Conservation (phyloP, 176 grass and related monocot genomes). For the Hordeum vulgare region MorexV3_pseudomolecules_assembly NC_058524.1:61567892-61568391, state of each 20-base stretch:
- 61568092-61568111: conserved; percentile 64
- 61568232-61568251: conserved; percentile 55
- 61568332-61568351: conserved; percentile 35
- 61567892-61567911: conserved; percentile 46
- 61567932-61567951: conserved; percentile 65
- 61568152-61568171: conserved; percentile 50
- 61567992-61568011: conserved; percentile 43
- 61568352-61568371: conserved; percentile 11
- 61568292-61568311: conserved; percentile 41
- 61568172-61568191: conserved; percentile 71
- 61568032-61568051: conserved; percentile 72
- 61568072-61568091: conserved; percentile 33
- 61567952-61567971: conserved; percentile 78
- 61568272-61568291: conserved; percentile 33
- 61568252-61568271: conserved; percentile 70
- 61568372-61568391: conserved; percentile 29
- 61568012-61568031: conserved; percentile 37
- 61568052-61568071: conserved; percentile 57
- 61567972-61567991: conserved; percentile 25
- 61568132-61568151: conserved; percentile 76
- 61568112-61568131: conserved; percentile 78
- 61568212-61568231: conserved; percentile 51
- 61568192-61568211: conserved; percentile 82
- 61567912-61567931: conserved; percentile 29
- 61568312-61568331: conserved; percentile 77